phyloP scores from a whole-genome alignment of 495 filamentous ascomycete genomes.

The Clohesyomyces aquaticus region DNA sequence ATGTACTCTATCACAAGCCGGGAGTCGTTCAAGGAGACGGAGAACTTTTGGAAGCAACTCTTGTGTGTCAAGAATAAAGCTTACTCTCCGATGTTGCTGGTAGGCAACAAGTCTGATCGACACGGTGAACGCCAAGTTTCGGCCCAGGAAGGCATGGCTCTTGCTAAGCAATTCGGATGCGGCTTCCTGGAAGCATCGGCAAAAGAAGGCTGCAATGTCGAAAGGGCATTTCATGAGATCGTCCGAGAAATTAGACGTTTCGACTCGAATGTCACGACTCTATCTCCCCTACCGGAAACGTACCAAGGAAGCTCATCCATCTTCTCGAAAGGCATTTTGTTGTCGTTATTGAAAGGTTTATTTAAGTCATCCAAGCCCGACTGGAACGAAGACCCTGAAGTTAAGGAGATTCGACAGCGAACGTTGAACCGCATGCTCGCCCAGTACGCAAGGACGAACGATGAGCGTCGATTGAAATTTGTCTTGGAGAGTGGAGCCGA shows the following conservation, averaged over 20 bases:
- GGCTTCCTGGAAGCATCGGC: not conserved
- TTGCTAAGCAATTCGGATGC: not conserved
- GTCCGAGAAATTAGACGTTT: not conserved
- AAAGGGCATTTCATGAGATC: not conserved
- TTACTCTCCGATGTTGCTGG: not conserved
- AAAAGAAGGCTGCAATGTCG: not conserved
- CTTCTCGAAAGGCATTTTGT: not conserved
- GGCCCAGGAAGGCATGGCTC: not conserved
- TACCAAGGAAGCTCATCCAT: not conserved
- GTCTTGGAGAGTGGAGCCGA: constrained; percentile 23
- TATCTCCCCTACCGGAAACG: not conserved
- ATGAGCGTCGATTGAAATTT: constrained; percentile 6
- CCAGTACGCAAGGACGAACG: constrained; percentile 7
- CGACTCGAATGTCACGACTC: not conserved
- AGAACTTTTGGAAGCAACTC: constrained; percentile 61
- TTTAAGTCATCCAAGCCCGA: constrained; percentile 11
- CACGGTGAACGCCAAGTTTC: not conserved
- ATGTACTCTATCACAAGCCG: constrained; percentile 96
- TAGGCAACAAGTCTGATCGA: not conserved
- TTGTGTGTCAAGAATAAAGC: not conserved
- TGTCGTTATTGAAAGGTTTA: constrained; percentile 1
- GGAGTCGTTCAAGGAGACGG: constrained; percentile 94
- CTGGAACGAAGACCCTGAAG: constrained; percentile 4
- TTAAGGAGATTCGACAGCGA: constrained; percentile 2
- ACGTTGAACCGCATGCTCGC: constrained; percentile 12